These are phyloP conservation scores for Cotoneaster glaucophyllus DNA, from an alignment of 306 rosid genomes.

Conservation along the genomic window DNA sequence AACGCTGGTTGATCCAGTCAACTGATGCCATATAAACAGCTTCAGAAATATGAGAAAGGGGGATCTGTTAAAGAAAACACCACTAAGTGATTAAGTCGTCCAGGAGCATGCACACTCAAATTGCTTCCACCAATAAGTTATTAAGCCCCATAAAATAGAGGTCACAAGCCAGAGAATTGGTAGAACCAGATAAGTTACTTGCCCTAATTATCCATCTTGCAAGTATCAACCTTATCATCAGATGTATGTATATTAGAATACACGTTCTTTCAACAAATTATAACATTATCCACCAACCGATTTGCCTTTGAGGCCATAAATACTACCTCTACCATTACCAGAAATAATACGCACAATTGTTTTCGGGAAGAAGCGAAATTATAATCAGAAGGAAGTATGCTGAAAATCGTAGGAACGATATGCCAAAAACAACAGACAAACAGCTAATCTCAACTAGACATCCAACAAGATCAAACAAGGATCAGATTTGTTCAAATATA, in stretches of 20 bases:
- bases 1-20: slow-evolving; percentile 67
- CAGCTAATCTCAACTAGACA: not conserved
- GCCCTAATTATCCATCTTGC: not conserved
- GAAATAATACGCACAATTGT: not conserved
- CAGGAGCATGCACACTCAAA: not conserved
- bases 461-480: not conserved
- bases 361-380: not conserved
- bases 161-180: not conserved
- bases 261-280: not conserved
- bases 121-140: not conserved
- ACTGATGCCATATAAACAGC: slow-evolving; percentile 62
- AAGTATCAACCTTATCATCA: not conserved
- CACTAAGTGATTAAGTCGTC: slow-evolving; percentile 1
- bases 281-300: not conserved
- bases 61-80: slow-evolving; percentile 46
- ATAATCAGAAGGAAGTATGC: not conserved
- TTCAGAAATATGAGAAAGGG: slow-evolving; percentile 67
- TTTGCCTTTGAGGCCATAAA: not conserved
- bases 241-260: not conserved
- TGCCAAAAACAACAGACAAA: not conserved
- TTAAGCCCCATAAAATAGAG: not conserved
- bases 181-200: not conserved
- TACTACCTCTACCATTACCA: not conserved
- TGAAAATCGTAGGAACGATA: not conserved
- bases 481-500: not conserved